Evolutionary conservation across 371 early-diverging fungal species (phyloP), one percentile per base, ranked within the genome.

Genomic region (Coemansia linderi): DNA sequence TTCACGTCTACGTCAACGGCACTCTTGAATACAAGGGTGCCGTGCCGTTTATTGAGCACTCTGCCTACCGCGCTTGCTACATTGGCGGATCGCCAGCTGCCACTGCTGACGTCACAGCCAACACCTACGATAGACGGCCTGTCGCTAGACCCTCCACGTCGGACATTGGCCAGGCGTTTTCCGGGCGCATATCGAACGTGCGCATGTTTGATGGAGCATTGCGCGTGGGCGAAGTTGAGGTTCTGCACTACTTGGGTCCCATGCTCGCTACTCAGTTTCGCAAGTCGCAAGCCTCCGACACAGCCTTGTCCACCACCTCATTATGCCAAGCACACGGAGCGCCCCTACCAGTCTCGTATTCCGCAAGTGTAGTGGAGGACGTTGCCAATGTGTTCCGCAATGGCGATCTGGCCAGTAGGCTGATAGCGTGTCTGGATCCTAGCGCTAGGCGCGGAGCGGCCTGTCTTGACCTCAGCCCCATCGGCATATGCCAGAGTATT

Each of bases 151-250:
- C 22, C 7, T 3, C 12, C n/a, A 12, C 2, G 17, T 39, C 17
- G 24, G n/a, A n/a, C 1, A 46, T 58, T 9, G 17, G 27, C 12
- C 24, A 1, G 15, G 9, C 63, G 31, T 73, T 73, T 37, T 37
- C 52, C 0, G 74, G 74, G 1, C 61, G 54, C 17, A 66, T 74
- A 1, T 24, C 71, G 22, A 58, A 41, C 13, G 52, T 74, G 4
- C 74, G 74, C 27, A 71, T 74, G 74, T 70, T 74, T 31, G 74
- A 74, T 37, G 74, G 74, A 27, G 17, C 61, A 9, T 29, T 74
- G 31, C 56, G 63, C 6, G 29, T 39, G 4, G 19, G 33, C 52
- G 74, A 74, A 48, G 54, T 74, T 24, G 71, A 70, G 24, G 29
- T 62, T 1, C 37, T 74, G 59, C 74, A 74, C 29, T 62, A 66